phyloP scores from a whole-genome alignment of 345 rosid species.

The Heritiera littoralis region DNA sequence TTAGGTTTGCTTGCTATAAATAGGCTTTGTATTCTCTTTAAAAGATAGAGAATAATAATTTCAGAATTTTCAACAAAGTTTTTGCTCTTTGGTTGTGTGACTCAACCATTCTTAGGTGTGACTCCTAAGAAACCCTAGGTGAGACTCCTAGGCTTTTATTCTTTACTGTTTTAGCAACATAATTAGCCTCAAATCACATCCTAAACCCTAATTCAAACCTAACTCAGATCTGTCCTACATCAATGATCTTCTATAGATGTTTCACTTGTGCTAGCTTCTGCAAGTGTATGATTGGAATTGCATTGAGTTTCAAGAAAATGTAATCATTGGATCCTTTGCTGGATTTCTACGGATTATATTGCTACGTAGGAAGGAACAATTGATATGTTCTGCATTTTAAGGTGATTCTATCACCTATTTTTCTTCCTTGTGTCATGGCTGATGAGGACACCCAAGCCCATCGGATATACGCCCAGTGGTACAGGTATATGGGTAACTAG shows the following conservation, averaged over 20 bases:
- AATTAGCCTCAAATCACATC: too few relatives aligned
- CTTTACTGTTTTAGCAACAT: too few relatives aligned
- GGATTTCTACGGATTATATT: slow-evolving; percentile 14
- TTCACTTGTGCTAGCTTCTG: not conserved
- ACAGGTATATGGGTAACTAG: not conserved
- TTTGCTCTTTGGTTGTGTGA: too few relatives aligned
- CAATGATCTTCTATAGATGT: not conserved
- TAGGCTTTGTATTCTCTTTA: too few relatives aligned
- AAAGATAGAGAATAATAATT: too few relatives aligned
- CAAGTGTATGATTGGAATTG: slow-evolving; percentile 13
- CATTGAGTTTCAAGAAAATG: slow-evolving; percentile 5
- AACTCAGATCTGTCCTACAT: too few relatives aligned
- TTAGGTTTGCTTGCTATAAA: too few relatives aligned
- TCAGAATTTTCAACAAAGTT: too few relatives aligned
- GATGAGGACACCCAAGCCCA: not conserved
- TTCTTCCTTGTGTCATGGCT: slow-evolving; percentile 6
- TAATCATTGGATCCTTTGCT: slow-evolving; percentile 20
- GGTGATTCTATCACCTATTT: slow-evolving; percentile 17
- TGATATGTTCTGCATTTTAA: slow-evolving; percentile 23
- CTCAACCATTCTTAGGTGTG: too few relatives aligned
- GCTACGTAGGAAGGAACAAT: slow-evolving; percentile 23
- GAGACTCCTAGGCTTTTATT: too few relatives aligned
- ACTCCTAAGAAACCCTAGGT: too few relatives aligned
- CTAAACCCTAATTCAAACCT: too few relatives aligned
- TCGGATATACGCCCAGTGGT: not conserved